These are phyloP conservation scores for Cladosporium halotolerans DNA, from an alignment of 2,329 filamentous ascomycete genomes.

Conservation along the genomic window DNA sequence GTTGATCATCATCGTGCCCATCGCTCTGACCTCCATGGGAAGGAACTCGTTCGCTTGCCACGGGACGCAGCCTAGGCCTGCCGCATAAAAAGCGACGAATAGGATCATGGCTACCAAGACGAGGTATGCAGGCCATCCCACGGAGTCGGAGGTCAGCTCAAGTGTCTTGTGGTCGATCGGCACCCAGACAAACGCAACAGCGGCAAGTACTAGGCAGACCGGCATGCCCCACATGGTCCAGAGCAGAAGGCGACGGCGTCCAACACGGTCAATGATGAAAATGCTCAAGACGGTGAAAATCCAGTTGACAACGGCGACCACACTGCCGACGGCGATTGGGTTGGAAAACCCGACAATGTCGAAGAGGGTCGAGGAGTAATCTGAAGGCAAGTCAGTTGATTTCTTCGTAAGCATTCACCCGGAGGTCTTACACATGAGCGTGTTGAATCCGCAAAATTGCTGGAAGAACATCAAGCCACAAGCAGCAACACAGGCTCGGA, in stretches of 20 bases:
- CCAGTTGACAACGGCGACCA: slow-evolving; percentile 61
- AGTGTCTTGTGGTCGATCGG: slow-evolving; percentile 39
- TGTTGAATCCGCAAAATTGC: slow-evolving; percentile 32
- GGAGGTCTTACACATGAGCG: slow-evolving; percentile 70
- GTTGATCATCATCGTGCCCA: slow-evolving; percentile 34
- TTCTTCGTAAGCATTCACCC: slow-evolving; percentile 31
- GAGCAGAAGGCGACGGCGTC: slow-evolving; percentile 63
- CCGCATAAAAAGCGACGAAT: slow-evolving; percentile 31
- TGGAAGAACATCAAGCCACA: slow-evolving; percentile 69
- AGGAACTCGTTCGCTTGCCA: slow-evolving; percentile 35
- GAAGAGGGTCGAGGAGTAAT: slow-evolving; percentile 45
- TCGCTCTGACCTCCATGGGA: slow-evolving; percentile 32
- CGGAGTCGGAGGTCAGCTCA: slow-evolving; percentile 25
- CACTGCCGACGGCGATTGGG: slow-evolving; percentile 49
- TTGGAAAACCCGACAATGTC: slow-evolving; percentile 15
- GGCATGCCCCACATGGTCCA: slow-evolving; percentile 56
- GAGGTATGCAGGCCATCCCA: slow-evolving; percentile 31
- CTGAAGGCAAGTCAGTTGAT: too few species aligned
- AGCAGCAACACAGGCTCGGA: slow-evolving; percentile 54
- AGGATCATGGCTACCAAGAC: slow-evolving; percentile 34
- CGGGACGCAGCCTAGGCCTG: slow-evolving; percentile 28
- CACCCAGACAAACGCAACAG: slow-evolving; percentile 64
- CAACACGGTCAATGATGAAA: slow-evolving; percentile 70
- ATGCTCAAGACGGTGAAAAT: slow-evolving; percentile 71
- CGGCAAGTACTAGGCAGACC: slow-evolving; percentile 62